Evolutionary conservation across 805 yeast genomes (phyloP).

Genomic region (Millerago galiae): DNA sequence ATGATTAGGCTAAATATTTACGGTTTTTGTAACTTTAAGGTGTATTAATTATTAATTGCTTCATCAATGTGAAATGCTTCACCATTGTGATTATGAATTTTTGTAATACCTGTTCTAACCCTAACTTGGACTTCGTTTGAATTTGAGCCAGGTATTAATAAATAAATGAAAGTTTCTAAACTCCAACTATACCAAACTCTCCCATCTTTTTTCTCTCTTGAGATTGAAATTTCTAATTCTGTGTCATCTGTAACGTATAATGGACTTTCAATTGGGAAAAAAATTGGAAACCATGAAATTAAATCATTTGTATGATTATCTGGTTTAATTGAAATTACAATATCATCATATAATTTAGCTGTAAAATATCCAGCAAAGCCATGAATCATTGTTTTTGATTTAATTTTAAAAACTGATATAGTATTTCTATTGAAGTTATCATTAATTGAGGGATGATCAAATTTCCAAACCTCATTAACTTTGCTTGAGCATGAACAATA

Average conservation of each 20-base stretch:
- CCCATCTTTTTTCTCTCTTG: constrained; percentile 36
- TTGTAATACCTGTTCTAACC: constrained; percentile 33
- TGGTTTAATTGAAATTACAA: constrained; percentile 46
- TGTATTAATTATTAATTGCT: neutral
- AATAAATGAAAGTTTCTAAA: constrained; percentile 43
- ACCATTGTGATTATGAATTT: constrained; percentile 35
- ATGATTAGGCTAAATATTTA: too few relatives aligned
- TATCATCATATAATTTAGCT: constrained; percentile 59
- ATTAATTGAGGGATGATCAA: constrained; percentile 55
- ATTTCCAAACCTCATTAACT: constrained; percentile 54
- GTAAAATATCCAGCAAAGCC: constrained; percentile 73
- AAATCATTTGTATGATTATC: constrained; percentile 37
- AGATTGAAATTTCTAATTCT: constrained; percentile 45
- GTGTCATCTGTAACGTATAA: constrained; percentile 45
- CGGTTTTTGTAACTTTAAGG: neutral
- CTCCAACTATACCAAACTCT: constrained; percentile 69
- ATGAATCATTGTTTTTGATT: constrained; percentile 51
- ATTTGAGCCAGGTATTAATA: constrained; percentile 24
- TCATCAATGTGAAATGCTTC: constrained; percentile 16
- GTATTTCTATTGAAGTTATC: constrained; percentile 35
- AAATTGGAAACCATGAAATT: constrained; percentile 64
- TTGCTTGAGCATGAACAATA: constrained; percentile 40
- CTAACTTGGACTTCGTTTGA: constrained; percentile 24
- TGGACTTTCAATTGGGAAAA: constrained; percentile 55
- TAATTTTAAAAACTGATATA: constrained; percentile 37